Percentiles rank a stretch among this genome's conserved stretches.
These are phyloP conservation scores for Bryum argenteum DNA, from an alignment of 225 moss, liverwort and hornwort genomes.

Conservation along the genomic window DNA sequence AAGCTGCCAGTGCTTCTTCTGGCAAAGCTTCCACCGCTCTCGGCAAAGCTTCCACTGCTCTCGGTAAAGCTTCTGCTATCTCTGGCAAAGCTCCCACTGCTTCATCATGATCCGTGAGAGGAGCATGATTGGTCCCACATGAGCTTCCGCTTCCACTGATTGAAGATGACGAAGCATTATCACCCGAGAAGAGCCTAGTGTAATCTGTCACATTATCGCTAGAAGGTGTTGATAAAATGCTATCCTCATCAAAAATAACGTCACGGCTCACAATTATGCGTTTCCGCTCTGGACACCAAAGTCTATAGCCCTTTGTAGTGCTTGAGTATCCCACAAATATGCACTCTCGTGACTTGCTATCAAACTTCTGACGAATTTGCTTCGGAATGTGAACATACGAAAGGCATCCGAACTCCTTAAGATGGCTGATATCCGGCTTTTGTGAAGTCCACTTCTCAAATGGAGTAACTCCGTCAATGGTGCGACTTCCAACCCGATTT, in stretches of 20 bases:
- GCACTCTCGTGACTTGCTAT: background rate
- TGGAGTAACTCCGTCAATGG: background rate
- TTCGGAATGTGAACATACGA: background rate
- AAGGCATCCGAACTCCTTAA: background rate
- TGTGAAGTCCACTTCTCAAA: background rate
- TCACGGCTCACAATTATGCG: background rate
- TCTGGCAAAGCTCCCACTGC: too few species aligned
- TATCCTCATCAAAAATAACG: background rate
- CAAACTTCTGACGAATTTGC: background rate
- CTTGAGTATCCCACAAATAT: background rate
- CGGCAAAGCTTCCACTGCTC: too few species aligned
- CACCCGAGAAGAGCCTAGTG: background rate
- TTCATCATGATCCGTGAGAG: too few species aligned
- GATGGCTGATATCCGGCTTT: background rate
- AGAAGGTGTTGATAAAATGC: background rate
- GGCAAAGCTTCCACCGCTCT: too few species aligned
- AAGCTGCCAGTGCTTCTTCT: too few species aligned
- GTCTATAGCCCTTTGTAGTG: background rate
- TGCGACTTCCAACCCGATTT: background rate
- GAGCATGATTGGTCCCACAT: too few species aligned
- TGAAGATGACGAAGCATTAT: background rate
- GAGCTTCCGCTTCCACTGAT: background rate
- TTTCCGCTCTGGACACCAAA: rapidly evolving
- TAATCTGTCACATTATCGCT: background rate
- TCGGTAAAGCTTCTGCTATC: too few species aligned